Base-by-base conservation (phyloP, 1,139 yeast species). In the Candida sanyaensis region DNA sequence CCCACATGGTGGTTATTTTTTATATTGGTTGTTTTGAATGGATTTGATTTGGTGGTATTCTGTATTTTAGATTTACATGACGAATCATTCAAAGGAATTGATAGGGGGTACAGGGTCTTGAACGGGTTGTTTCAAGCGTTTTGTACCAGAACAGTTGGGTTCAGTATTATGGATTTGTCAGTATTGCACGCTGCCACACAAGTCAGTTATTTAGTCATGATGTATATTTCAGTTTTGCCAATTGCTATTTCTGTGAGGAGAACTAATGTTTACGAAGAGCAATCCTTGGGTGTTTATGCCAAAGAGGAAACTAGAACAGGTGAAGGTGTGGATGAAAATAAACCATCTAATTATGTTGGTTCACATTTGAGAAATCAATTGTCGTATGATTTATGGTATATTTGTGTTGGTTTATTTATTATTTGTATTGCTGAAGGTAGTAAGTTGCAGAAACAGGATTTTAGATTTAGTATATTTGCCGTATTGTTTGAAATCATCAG, bases 221-320 rank as follows among this genome's bases (percentile, higher is more conserved):
- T 93, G 99, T 93, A 95, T 70, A 90, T 95, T 29, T 92, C 98
- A 5, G 97, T 93, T 43, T 75, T 92, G 61, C 99, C 99, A 0
- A 73, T 93, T 60, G 99, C 99, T 37, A 93, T 93, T 58, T 89
- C 97, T 41, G 91, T 93, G 56, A 84, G 99, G 69, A 81, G 97
- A 63, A 93, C 99, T 23, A 93, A 93, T 64, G 99, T 93, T 43
- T 93, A 93, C 67, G 99, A 93, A 63, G 99, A 93, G 62, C 98
- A 91, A 63, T 88, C 97, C 0, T 71, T 93, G 51, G 99, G 99
- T 11, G 81, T 92, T 11, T 92, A 90, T 62, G 71, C 78, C 30
- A 78, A 77, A 38, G 63, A 67, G 2, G 66, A 69, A 6, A 59
- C 61, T 6, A 62, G 67, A 2, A 66, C 68, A 5, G 59, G 61